Conservation (phyloP, 352 stramenopile species). For the Phytophthora capsici region DNA sequence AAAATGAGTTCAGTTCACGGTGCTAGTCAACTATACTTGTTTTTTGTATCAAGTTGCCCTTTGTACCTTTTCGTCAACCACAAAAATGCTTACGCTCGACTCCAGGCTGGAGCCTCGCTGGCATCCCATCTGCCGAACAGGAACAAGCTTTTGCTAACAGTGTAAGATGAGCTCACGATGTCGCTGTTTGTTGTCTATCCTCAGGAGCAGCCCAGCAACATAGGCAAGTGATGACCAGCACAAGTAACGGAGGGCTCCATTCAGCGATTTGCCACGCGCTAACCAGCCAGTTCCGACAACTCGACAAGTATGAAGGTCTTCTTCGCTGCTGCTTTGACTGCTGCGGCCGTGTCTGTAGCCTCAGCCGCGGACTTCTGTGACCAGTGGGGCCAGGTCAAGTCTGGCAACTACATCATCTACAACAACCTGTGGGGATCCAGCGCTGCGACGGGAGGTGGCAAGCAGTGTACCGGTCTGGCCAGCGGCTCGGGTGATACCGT, state of each 20-base stretch:
- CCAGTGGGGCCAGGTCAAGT: constrained; percentile 42
- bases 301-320: constrained; percentile 37
- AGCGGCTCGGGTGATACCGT: constrained; percentile 39
- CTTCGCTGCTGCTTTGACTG: constrained; percentile 31
- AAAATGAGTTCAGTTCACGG: constrained; percentile 19
- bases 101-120: neutral
- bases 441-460: constrained; percentile 26
- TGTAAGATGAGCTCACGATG: constrained; percentile 16
- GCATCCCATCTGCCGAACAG: constrained; percentile 28
- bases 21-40: neutral
- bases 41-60: constrained; percentile 1
- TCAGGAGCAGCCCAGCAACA: constrained; percentile 13
- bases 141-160: constrained; percentile 20
- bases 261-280: constrained; percentile 25
- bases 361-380: constrained; percentile 38
- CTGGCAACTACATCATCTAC: constrained; percentile 57
- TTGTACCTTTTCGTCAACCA: neutral
- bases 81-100: neutral
- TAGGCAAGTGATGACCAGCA: constrained; percentile 25
- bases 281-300: constrained; percentile 16
- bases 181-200: constrained; percentile 1
- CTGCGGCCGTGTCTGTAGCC: constrained; percentile 18
- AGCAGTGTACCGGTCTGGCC: constrained; percentile 51
- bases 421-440: constrained; percentile 52
- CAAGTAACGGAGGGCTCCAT: constrained; percentile 10